These are phyloP conservation scores for Cladosporium halotolerans DNA, from an alignment of 2,329 filamentous ascomycete genomes.

Conservation along the genomic window DNA sequence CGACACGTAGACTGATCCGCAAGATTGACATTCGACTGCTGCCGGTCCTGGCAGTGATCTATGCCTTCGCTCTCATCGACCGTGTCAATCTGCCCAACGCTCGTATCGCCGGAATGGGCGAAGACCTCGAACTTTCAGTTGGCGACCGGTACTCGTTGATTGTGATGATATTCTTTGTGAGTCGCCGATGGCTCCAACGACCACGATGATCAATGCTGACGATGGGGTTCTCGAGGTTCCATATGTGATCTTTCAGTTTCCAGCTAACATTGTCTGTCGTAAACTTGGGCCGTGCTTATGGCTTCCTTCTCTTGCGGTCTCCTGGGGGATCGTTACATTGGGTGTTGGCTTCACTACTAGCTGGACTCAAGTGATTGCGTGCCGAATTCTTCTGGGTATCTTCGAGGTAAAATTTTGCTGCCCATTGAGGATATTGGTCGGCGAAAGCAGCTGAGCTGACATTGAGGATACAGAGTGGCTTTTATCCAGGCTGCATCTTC, in stretches of 20 bases:
- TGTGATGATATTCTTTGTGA: slow-evolving; percentile 67
- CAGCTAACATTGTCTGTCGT: slow-evolving; percentile 62
- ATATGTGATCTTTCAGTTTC: slow-evolving; percentile 66
- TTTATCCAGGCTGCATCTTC: slow-evolving; percentile 57
- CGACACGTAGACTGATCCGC: slow-evolving; percentile 13
- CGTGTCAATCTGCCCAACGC: slow-evolving; percentile 69
- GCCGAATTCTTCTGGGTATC: slow-evolving; percentile 55
- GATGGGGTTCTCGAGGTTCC: slow-evolving; percentile 25
- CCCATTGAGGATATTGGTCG: slow-evolving; percentile 18
- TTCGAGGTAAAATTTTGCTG: slow-evolving; percentile 45
- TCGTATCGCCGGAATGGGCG: slow-evolving; percentile 58
- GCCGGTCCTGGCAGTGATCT: slow-evolving; percentile 31
- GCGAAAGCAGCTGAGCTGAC: not conserved
- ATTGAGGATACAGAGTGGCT: slow-evolving; percentile 12
- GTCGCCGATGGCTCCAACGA: not conserved
- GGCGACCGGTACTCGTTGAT: slow-evolving; percentile 32
- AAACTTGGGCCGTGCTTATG: slow-evolving; percentile 49
- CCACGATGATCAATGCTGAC: not conserved
- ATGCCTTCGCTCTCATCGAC: slow-evolving; percentile 73
- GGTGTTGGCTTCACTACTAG: slow-evolving; percentile 56
- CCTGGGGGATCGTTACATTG: slow-evolving; percentile 58
- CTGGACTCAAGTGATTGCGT: slow-evolving; percentile 48
- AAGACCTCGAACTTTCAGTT: slow-evolving; percentile 24
- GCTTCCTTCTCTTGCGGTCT: slow-evolving; percentile 34
- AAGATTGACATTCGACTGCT: slow-evolving; percentile 19